These are phyloP conservation scores for Suaeda aralocaspica DNA, from an alignment of 148 eudicot species.

Conservation along the genomic window DNA sequence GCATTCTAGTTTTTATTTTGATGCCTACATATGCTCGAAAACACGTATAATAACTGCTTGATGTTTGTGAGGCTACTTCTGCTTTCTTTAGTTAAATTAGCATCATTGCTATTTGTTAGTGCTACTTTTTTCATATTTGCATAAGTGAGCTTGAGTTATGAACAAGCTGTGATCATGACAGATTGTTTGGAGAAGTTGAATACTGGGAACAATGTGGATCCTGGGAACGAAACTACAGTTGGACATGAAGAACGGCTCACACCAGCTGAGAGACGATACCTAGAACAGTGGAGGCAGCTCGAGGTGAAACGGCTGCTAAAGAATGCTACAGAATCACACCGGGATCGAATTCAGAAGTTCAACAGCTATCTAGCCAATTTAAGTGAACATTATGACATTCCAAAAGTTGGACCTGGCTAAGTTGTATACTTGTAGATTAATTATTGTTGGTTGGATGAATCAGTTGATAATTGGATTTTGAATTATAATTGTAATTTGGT, in stretches of 20 bases:
- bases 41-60: neutral
- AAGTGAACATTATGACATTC: constrained; percentile 91
- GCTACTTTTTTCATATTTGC: neutral
- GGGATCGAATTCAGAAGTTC: constrained; percentile 66
- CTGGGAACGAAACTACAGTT: constrained; percentile 18
- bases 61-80: neutral
- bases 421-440: constrained; percentile 1
- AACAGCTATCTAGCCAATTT: constrained; percentile 74
- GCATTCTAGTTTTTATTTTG: neutral
- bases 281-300: constrained; percentile 62
- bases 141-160: constrained; percentile 12
- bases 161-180: constrained; percentile 9
- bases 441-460: neutral
- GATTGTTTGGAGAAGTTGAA: constrained; percentile 22
- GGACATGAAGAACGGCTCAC: constrained; percentile 48
- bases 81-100: neutral
- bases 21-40: neutral
- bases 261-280: constrained; percentile 76
- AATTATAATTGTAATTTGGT: neutral
- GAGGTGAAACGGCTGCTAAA: constrained; percentile 59
- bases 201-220: constrained; percentile 16
- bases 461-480: neutral
- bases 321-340: constrained; percentile 65
- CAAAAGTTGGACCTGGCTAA: constrained; percentile 94
- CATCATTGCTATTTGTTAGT: neutral